These are phyloP conservation scores for Magnolia officinalis DNA, from an alignment of 164 flowering plant species.

Conservation along the genomic window DNA sequence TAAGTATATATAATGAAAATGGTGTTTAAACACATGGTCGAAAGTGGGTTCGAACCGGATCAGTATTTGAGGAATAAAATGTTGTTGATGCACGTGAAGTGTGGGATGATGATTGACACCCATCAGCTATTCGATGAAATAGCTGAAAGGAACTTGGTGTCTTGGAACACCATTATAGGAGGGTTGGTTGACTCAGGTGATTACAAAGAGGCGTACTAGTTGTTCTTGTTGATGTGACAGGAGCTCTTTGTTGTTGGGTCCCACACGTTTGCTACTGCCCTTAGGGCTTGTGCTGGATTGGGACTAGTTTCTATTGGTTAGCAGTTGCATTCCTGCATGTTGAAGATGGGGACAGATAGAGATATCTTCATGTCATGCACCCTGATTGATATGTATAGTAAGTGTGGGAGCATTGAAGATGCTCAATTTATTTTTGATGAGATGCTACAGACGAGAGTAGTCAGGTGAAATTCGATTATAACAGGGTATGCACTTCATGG, in stretches of 20 bases:
- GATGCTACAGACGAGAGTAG: constrained; percentile 59
- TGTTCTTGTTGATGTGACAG: constrained; percentile 47
- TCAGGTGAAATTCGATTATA: constrained; percentile 60
- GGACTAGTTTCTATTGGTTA: constrained; percentile 35
- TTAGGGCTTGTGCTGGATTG: constrained; percentile 46
- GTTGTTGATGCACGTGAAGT: constrained; percentile 53
- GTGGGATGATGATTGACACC: constrained; percentile 58
- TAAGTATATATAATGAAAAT: constrained; percentile 21
- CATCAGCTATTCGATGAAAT: constrained; percentile 50
- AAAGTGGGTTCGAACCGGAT: constrained; percentile 39
- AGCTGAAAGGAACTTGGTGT: constrained; percentile 45
- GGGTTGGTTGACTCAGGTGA: constrained; percentile 50
- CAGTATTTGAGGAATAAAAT: constrained; percentile 49
- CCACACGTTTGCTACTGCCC: constrained; percentile 35
- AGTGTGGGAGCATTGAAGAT: constrained; percentile 57
- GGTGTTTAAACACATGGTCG: constrained; percentile 32
- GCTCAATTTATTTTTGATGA: constrained; percentile 51
- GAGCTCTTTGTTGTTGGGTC: constrained; percentile 40
- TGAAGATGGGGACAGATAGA: constrained; percentile 40
- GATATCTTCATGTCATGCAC: constrained; percentile 50
- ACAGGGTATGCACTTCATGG: constrained; percentile 75
- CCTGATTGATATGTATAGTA: constrained; percentile 62
- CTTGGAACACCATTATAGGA: constrained; percentile 47
- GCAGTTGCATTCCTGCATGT: constrained; percentile 47
- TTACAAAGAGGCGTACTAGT: constrained; percentile 37